A percentile compares a stretch with the other conserved stretches of the same genome.
These are phyloP conservation scores for Lophiotrema nucula DNA, from an alignment of 495 filamentous ascomycete genomes.

Conservation along the genomic window DNA sequence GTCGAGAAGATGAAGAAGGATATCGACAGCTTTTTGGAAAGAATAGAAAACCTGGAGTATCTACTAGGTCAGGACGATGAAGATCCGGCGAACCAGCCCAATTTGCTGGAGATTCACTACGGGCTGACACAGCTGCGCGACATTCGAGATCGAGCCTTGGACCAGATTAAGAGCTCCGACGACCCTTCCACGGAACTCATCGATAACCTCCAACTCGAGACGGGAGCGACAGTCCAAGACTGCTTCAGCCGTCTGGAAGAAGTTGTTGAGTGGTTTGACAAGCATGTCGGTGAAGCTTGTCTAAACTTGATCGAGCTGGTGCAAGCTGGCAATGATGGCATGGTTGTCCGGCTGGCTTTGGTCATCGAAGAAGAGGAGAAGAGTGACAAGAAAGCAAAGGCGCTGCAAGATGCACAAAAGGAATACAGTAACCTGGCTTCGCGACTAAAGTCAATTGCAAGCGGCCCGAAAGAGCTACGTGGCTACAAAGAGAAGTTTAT, in stretches of 20 bases:
- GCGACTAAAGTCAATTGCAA: constrained; percentile 89
- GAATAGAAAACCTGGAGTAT: constrained; percentile 68
- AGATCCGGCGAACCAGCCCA: constrained; percentile 87
- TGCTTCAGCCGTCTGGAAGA: constrained; percentile 87
- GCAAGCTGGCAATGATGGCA: constrained; percentile 75
- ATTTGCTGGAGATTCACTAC: constrained; percentile 84
- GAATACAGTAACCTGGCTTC: constrained; percentile 92
- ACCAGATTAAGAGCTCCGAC: constrained; percentile 56
- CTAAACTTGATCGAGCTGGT: constrained; percentile 87
- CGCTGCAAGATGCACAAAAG: constrained; percentile 87
- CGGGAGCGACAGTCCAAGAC: constrained; percentile 68
- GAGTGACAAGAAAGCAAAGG: constrained; percentile 84
- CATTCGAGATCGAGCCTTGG: constrained; percentile 92
- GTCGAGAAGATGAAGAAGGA: constrained; percentile 89
- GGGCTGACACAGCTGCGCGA: constrained; percentile 86
- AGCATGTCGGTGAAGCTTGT: constrained; percentile 83
- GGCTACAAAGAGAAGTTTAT: constrained; percentile 97
- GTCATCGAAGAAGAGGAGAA: constrained; percentile 95
- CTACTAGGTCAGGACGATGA: constrained; percentile 79
- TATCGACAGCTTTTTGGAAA: constrained; percentile 77
- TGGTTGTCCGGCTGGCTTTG: constrained; percentile 87
- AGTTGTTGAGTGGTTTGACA: constrained; percentile 90
- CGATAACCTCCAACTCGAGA: constrained; percentile 56
- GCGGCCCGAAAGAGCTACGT: constrained; percentile 83
- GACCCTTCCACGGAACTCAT: constrained; percentile 41